A percentile compares a stretch with the other conserved stretches of the same genome.
Conservation (phyloP, 306 rosid species). For the Cucurbita argyrosperma region DNA sequence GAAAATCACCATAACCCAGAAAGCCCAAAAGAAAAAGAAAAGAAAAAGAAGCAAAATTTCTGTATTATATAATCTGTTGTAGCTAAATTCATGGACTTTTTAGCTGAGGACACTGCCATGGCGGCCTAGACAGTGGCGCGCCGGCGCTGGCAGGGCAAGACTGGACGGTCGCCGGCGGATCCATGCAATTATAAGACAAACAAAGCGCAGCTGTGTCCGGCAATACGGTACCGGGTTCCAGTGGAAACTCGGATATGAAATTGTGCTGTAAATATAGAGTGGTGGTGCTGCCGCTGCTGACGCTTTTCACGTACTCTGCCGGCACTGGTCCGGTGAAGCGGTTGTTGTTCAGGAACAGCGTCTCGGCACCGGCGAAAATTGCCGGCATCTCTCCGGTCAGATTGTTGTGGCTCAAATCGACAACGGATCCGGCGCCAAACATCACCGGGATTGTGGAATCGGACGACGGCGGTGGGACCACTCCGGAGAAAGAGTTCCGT, state of each 20-base stretch:
- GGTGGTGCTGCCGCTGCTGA: conserved; percentile 41
- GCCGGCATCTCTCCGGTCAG: conserved; percentile 34
- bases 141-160: conserved; percentile 53
- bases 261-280: conserved; percentile 65
- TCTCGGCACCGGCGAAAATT: conserved; percentile 43
- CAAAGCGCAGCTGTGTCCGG: conserved; percentile 60
- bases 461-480: conserved; percentile 13
- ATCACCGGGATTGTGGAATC: background rate
- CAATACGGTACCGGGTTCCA: conserved; percentile 14
- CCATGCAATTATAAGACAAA: conserved; percentile 59
- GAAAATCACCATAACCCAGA: background rate
- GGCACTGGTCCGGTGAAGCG: conserved; percentile 43
- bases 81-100: conserved; percentile 7
- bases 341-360: conserved; percentile 53
- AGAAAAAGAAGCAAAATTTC: background rate
- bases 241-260: conserved; percentile 27
- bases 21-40: too few relatives aligned
- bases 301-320: conserved; percentile 39
- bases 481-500: conserved; percentile 61
- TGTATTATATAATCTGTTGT: background rate
- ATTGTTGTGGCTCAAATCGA: conserved; percentile 57
- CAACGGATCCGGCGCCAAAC: conserved; percentile 37
- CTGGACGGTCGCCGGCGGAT: conserved; percentile 21
- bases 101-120: conserved; percentile 35
- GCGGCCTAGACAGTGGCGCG: conserved; percentile 30